These are phyloP conservation scores for Ampelomyces quisqualis DNA, from an alignment of 2,329 filamentous ascomycete genomes.

Conservation along the genomic window DNA sequence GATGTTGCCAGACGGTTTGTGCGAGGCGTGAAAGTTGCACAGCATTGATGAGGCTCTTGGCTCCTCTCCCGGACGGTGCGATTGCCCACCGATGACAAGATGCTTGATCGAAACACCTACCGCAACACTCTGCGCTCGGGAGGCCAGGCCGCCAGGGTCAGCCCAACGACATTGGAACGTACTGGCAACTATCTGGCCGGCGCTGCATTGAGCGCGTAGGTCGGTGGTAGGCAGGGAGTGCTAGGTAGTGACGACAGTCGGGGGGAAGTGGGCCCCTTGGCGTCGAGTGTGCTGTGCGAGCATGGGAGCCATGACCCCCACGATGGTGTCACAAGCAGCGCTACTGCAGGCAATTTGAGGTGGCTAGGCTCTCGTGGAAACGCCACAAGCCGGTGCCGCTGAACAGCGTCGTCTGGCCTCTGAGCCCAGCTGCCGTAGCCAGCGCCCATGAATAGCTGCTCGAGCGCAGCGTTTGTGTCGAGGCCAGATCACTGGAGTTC, in stretches of 20 bases:
- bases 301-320: constrained; percentile 11
- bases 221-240: no score
- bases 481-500: constrained; percentile 12
- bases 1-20: not conserved
- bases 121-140: no score
- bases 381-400: constrained; percentile 4
- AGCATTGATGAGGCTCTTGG: constrained; percentile 23
- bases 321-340: constrained; percentile 16
- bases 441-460: not conserved
- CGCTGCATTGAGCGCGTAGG: no score
- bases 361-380: constrained; percentile 12
- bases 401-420: not conserved
- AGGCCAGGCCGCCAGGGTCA: no score
- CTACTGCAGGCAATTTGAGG: constrained; percentile 9
- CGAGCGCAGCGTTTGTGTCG: not conserved
- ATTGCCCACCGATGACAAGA: no score
- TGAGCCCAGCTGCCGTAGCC: not conserved
- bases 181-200: no score
- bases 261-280: not conserved
- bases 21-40: constrained; percentile 9
- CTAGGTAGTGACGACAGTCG: not conserved
- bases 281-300: constrained; percentile 1
- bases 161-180: no score
- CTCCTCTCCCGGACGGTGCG: constrained; percentile 1
- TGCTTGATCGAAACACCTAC: no score